Conservation (phyloP, 345 rosid species). For the Citrus hindsii region DNA sequence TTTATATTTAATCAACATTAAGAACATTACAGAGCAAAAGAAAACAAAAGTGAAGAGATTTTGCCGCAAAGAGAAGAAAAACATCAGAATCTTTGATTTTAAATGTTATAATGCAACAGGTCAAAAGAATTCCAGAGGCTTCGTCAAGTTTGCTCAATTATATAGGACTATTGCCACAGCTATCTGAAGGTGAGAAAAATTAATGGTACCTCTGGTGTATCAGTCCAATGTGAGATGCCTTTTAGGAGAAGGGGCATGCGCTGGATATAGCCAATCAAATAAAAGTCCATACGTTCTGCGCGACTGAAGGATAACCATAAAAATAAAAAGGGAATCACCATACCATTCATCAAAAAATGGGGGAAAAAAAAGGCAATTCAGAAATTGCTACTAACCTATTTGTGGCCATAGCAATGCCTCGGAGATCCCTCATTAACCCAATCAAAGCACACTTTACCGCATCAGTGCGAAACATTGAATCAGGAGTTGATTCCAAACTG, state of each 20-base stretch:
- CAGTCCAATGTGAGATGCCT: conserved; percentile 91
- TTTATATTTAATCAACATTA: not conserved
- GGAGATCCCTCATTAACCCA: conserved; percentile 95
- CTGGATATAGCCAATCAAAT: conserved; percentile 98
- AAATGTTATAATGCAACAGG: not conserved
- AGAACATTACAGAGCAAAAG: not conserved
- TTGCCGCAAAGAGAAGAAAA: not conserved
- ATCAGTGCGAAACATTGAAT: conserved; percentile 84
- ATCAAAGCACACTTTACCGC: conserved; percentile 84
- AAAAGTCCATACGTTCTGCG: conserved; percentile 84
- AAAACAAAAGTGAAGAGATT: not conserved
- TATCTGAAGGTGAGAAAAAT: not conserved
- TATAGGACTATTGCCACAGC: not conserved
- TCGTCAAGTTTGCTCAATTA: not conserved
- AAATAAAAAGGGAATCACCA: not conserved
- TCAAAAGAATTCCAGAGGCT: not conserved
- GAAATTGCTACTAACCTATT: conserved; percentile 48
- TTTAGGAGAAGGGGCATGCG: conserved; percentile 88
- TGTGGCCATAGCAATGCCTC: conserved; percentile 98
- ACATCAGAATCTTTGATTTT: not conserved
- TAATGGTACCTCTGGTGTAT: conserved; percentile 83
- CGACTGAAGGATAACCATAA: conserved; percentile 55
- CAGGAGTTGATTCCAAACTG: conserved; percentile 87
- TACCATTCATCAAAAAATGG: not conserved
- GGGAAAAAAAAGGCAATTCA: not conserved